Evolutionary conservation across 2,329 filamentous ascomycete genomes (phyloP).

Genomic region (Penicillium sp.): DNA sequence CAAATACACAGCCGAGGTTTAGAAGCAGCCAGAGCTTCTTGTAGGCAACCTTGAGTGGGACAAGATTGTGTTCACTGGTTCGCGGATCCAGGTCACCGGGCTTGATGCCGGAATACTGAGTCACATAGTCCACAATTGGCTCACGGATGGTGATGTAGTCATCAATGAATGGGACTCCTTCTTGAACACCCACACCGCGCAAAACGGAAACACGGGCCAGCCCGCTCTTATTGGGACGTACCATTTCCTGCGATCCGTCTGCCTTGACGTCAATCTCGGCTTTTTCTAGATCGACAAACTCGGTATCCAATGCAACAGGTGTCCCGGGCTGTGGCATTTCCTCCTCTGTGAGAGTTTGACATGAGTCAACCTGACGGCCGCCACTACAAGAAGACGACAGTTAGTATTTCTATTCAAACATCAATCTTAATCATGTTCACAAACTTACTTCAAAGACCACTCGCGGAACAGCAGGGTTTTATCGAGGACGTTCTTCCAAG

Average conservation of each 20-base stretch:
- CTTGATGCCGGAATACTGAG: slow-evolving; percentile 87
- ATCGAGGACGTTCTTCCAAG: slow-evolving; percentile 82
- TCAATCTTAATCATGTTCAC: too few species aligned
- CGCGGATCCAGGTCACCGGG: slow-evolving; percentile 78
- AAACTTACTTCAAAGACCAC: slow-evolving; percentile 52
- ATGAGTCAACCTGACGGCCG: slow-evolving; percentile 39
- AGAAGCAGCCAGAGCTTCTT: slow-evolving; percentile 97
- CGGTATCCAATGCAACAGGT: slow-evolving; percentile 87
- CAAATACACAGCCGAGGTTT: slow-evolving; percentile 89
- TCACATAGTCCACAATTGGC: slow-evolving; percentile 91
- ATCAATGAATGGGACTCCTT: slow-evolving; percentile 88
- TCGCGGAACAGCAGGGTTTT: slow-evolving; percentile 80
- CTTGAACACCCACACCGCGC: slow-evolving; percentile 70
- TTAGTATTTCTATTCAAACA: neutral
- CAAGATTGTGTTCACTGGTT: slow-evolving; percentile 75
- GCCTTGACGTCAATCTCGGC: slow-evolving; percentile 96
- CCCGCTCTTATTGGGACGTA: slow-evolving; percentile 84
- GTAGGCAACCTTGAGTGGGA: slow-evolving; percentile 87
- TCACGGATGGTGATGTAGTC: slow-evolving; percentile 94
- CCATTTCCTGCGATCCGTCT: slow-evolving; percentile 86
- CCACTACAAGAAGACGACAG: slow-evolving; percentile 25
- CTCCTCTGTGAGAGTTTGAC: slow-evolving; percentile 40
- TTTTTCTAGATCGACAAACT: slow-evolving; percentile 90
- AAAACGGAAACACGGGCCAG: slow-evolving; percentile 91
- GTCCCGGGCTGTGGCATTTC: slow-evolving; percentile 71